phyloP scores from a whole-genome alignment of 2,329 filamentous ascomycete species.

The Microascus cirrosus region DNA sequence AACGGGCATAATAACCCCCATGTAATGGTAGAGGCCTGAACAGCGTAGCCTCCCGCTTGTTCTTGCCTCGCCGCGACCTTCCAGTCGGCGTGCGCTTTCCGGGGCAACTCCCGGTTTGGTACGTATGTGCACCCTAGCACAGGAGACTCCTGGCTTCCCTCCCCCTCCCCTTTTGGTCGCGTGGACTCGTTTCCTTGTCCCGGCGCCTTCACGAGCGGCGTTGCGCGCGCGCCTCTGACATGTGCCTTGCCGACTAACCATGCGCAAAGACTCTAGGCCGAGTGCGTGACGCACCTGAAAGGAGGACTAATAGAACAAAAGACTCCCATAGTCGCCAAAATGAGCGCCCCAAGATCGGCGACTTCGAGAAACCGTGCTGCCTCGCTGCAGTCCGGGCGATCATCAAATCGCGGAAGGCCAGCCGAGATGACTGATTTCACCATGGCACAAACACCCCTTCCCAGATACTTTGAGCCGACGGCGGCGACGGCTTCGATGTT shows the following conservation, averaged over 20 bases:
- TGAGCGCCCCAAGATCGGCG: conserved; percentile 5
- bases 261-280: neutral
- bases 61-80: conserved; percentile 1
- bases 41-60: neutral
- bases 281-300: neutral
- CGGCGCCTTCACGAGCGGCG: neutral
- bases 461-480: conserved; percentile 67
- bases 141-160: neutral
- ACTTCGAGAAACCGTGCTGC: conserved; percentile 4
- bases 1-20: conserved; percentile 3
- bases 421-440: conserved; percentile 7
- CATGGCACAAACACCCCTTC: conserved; percentile 7
- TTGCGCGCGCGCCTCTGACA: neutral
- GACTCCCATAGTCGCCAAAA: neutral
- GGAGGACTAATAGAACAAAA: neutral
- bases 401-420: conserved; percentile 6
- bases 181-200: neutral
- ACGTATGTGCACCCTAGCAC: conserved; percentile 1
- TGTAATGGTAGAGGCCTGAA: neutral
- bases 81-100: neutral
- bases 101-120: neutral
- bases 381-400: conserved; percentile 3
- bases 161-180: neutral
- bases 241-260: conserved; percentile 3
- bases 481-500: conserved; percentile 86